Conservation (phyloP, 306 rosid genomes). For the Hylodesmum podocarpum region DNA sequence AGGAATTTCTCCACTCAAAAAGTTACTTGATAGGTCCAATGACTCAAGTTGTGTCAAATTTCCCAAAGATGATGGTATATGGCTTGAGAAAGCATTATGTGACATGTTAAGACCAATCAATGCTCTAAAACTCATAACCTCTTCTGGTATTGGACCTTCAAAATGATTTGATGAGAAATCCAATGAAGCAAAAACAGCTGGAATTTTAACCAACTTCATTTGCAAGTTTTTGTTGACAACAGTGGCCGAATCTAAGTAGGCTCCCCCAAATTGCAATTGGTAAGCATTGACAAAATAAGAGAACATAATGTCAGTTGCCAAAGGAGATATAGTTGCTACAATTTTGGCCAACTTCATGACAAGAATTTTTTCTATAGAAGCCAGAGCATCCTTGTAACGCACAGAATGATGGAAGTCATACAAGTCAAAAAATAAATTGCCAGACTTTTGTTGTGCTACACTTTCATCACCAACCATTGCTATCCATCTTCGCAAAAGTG, state of each 20-base stretch:
- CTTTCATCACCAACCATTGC: constrained; percentile 4
- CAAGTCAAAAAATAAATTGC: background rate
- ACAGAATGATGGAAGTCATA: background rate
- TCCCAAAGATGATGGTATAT: too few species aligned
- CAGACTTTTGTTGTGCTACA: background rate
- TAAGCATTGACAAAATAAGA: background rate
- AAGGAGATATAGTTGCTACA: background rate
- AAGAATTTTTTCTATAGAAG: background rate
- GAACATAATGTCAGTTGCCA: background rate
- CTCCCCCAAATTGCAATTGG: background rate
- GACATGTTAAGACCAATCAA: constrained; percentile 5
- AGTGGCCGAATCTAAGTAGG: constrained; percentile 14
- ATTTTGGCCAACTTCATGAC: background rate
- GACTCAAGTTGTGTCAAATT: too few species aligned
- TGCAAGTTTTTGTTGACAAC: background rate
- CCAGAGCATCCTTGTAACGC: background rate
- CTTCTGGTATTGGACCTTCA: constrained; percentile 18
- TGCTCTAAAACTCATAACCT: constrained; percentile 13
- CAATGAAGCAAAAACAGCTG: constrained; percentile 1
- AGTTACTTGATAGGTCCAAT: too few species aligned
- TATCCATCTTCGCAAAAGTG: constrained; percentile 9
- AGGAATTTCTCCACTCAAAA: constrained; percentile 33
- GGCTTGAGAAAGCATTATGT: background rate
- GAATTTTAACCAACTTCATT: background rate
- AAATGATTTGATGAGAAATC: constrained; percentile 30